Percentiles rank a stretch among this genome's conserved stretches.
Evolutionary conservation across 192 early-diverging fungal genomes (phyloP).

Genomic region (Umbelopsis ramanniana): DNA sequence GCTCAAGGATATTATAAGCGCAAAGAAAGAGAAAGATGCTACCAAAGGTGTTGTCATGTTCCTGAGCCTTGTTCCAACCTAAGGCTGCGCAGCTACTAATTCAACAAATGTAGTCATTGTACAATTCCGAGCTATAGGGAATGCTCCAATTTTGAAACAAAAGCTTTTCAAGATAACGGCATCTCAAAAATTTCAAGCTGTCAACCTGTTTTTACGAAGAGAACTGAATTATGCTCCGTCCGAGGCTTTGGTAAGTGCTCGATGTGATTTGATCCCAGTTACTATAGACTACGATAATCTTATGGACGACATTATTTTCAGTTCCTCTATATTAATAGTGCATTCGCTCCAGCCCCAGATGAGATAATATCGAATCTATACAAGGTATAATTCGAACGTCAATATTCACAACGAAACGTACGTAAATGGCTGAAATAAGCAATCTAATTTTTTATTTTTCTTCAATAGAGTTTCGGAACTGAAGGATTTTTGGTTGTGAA

Average conservation of each 20-base stretch:
- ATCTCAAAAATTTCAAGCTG: constrained; percentile 80
- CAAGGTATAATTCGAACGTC: constrained; percentile 56
- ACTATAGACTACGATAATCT: background rate
- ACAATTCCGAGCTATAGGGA: constrained; percentile 81
- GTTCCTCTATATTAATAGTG: constrained; percentile 93
- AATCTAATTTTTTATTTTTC: background rate
- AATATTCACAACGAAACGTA: too few relatives aligned
- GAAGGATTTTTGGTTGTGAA: constrained; percentile 87
- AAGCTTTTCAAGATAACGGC: constrained; percentile 84
- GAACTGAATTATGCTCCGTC: constrained; percentile 76
- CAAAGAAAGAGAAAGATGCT: constrained; percentile 45
- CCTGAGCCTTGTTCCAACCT: background rate
- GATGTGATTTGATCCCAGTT: background rate
- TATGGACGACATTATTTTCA: constrained; percentile 26
- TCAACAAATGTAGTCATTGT: constrained; percentile 73
- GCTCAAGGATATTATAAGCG: background rate
- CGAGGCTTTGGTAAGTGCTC: constrained; percentile 68
- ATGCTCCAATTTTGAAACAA: constrained; percentile 90
- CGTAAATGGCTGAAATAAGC: too few relatives aligned
- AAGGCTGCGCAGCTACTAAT: background rate
- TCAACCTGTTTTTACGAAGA: constrained; percentile 83
- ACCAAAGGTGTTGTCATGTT: constrained; percentile 44
- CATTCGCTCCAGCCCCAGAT: constrained; percentile 94
- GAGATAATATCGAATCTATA: constrained; percentile 82
- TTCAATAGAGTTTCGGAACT: constrained; percentile 75